Percentiles rank a stretch among this genome's conserved stretches.
phyloP scores from a whole-genome alignment of 1,139 yeast species.

The Candida sanyaensis region DNA sequence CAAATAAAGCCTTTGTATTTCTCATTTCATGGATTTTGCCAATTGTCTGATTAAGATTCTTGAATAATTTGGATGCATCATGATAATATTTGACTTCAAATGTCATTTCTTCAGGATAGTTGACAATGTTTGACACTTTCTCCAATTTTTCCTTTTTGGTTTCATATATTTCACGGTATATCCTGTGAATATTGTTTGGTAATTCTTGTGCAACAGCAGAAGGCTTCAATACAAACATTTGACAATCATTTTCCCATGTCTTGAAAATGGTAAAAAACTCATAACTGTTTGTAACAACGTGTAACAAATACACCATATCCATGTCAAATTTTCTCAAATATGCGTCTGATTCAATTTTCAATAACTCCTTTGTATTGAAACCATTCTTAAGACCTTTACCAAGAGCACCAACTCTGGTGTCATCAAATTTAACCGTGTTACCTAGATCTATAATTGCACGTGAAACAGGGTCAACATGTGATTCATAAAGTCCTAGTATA shows the following conservation, averaged over 20 bases:
- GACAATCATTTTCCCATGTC: conserved; percentile 59
- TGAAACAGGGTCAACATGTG: conserved; percentile 66
- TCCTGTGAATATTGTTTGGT: conserved; percentile 51
- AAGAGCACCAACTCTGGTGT: conserved; percentile 73
- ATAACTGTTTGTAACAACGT: conserved; percentile 73
- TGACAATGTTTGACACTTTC: conserved; percentile 45
- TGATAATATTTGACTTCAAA: conserved; percentile 55
- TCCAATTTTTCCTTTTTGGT: conserved; percentile 49
- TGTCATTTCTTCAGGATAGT: conserved; percentile 50
- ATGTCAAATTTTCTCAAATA: conserved; percentile 58
- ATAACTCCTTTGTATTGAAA: conserved; percentile 64
- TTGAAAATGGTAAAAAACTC: conserved; percentile 72
- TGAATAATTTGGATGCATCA: conserved; percentile 52
- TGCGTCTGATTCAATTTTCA: conserved; percentile 44
- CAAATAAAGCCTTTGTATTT: conserved; percentile 65
- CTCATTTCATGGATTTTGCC: conserved; percentile 65
- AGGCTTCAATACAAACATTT: conserved; percentile 69
- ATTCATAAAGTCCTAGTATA: conserved; percentile 76
- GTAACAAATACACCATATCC: conserved; percentile 70
- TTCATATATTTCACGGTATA: conserved; percentile 55
- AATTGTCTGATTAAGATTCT: conserved; percentile 54
- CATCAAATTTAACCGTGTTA: conserved; percentile 66
- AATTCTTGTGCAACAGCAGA: conserved; percentile 68
- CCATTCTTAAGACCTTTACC: conserved; percentile 88
- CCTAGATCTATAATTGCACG: conserved; percentile 83